A percentile compares a stretch with the other conserved stretches of the same genome.
Conservation (phyloP, 208 protist genomes). For the Leishmania amazonensis region DNA sequence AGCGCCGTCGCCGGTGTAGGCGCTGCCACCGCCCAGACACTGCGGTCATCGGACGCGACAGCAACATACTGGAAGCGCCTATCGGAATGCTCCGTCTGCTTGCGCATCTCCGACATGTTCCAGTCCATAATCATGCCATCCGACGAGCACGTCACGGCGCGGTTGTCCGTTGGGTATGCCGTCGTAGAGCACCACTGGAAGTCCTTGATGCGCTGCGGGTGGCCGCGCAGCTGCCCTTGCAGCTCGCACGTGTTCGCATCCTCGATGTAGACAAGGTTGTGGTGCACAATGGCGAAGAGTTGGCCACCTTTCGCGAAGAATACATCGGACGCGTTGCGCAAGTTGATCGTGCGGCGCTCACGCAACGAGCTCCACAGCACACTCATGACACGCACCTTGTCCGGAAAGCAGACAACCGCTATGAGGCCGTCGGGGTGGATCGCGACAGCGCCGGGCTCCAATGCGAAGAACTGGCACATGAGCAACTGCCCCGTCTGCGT, state of each 20-base stretch:
- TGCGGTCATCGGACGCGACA: slow-evolving; percentile 83
- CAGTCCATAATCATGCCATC: slow-evolving; percentile 97
- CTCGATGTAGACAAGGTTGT: slow-evolving; percentile 94
- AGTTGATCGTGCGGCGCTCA: slow-evolving; percentile 86
- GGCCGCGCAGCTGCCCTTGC: slow-evolving; percentile 91
- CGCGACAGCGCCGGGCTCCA: slow-evolving; percentile 88
- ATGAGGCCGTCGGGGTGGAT: slow-evolving; percentile 95
- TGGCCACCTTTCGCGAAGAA: slow-evolving; percentile 94
- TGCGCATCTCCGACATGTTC: slow-evolving; percentile 83
- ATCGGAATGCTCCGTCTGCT: slow-evolving; percentile 88
- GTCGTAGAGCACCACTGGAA: slow-evolving; percentile 86
- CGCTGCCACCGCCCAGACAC: slow-evolving; percentile 89
- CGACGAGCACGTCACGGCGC: slow-evolving; percentile 87
- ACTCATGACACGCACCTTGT: slow-evolving; percentile 95
- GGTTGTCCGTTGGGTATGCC: slow-evolving; percentile 91
- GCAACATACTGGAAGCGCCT: slow-evolving; percentile 92
- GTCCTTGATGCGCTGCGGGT: slow-evolving; percentile 89
- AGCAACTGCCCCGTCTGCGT: slow-evolving; percentile 89
- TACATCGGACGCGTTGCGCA: slow-evolving; percentile 88
- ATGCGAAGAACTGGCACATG: slow-evolving; percentile 85
- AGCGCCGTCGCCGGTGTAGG: slow-evolving; percentile 67
- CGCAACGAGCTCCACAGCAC: slow-evolving; percentile 93
- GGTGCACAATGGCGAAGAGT: slow-evolving; percentile 93
- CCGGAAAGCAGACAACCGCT: slow-evolving; percentile 94
- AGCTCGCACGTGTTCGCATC: slow-evolving; percentile 93